Base-by-base conservation (phyloP, 1,284 basidiomycete species). In the Irpex sp. region DNA sequence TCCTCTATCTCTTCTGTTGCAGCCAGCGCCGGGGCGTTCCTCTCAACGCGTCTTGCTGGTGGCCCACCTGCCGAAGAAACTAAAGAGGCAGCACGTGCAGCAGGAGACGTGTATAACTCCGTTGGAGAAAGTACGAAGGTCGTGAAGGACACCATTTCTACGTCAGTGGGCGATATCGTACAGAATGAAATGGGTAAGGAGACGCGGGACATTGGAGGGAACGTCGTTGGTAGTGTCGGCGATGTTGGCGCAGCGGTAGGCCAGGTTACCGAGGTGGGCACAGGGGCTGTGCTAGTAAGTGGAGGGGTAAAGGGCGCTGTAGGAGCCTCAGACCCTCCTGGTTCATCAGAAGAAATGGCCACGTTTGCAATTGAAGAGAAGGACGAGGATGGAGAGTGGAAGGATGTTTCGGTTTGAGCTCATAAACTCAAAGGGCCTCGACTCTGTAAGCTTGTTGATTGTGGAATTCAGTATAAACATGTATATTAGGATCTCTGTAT, bases 151-250 rank as follows among this genome's bases (percentile, higher is more conserved):
- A 59, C 69, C 34, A 37, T 68, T 3, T 52, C 64, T 17, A 65
- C 68, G 8, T 60, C 68, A 3, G 65, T 62, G 47, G 36, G 70
- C 56, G 15, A 64, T 59, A 13, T 70, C 57, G 61, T 71, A 9
- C 65, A 59, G 68, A 71, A 70, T 59, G 69, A 69, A 57, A 66
- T 65, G 21, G 71, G 70, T 13, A 8, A 21, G 37, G 70, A 73
- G 57, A 68, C 69, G 55, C 61, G 69, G 37, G 63, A 63, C 13
- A 66, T 72, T 2, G 65, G 61, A 17, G 70, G 66, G 15, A 52
- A 67, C 40, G 58, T 63, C 5, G 67, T 64, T 5, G 66, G 65
- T 62, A 69, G 67, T 57, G 68, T 67, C 19, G 64, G 65, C 21
- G 71, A 70, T 52, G 65, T 68, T 31, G 58, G 63, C 11, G 66